These are phyloP conservation scores for Globisporangium yorkense DNA, from an alignment of 352 stramenopile genomes.

Conservation along the genomic window DNA sequence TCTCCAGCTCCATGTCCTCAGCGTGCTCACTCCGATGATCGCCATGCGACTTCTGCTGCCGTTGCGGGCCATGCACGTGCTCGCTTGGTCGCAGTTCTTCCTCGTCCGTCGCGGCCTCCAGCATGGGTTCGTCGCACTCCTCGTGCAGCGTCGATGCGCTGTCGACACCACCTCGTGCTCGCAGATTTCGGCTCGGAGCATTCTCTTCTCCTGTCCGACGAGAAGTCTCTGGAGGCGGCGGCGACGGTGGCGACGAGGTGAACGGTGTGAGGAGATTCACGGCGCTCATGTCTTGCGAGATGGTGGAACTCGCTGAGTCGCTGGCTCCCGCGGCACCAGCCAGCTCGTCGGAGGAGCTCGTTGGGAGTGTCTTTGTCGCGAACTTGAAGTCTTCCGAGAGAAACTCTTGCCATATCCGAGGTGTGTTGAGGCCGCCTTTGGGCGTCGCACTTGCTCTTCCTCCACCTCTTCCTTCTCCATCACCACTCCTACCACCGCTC, in stretches of 20 bases:
- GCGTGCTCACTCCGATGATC: background rate
- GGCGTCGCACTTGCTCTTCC: conserved; percentile 8
- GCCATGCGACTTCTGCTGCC: background rate
- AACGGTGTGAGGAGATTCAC: conserved; percentile 3
- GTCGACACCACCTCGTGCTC: background rate
- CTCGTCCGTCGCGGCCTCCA: background rate
- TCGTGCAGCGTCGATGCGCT: background rate
- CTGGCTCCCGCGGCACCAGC: background rate
- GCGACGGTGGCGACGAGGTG: background rate
- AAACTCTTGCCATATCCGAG: conserved; percentile 66
- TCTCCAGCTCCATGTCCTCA: background rate
- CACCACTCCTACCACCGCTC: conserved; percentile 12
- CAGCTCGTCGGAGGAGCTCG: background rate
- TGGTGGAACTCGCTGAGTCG: conserved; percentile 6
- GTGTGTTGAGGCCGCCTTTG: conserved; percentile 18
- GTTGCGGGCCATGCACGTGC: background rate
- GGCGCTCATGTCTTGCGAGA: conserved; percentile 12
- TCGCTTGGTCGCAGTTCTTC: conserved; percentile 2
- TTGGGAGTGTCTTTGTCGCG: conserved; percentile 21
- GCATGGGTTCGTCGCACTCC: conserved; percentile 2
- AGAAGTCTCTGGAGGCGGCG: background rate
- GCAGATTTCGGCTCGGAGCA: background rate
- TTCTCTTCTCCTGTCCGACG: background rate
- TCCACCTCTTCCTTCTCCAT: background rate
- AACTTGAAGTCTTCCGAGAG: conserved; percentile 71